Evolutionary conservation across 2,329 filamentous ascomycete species (phyloP).

Genomic region (Sporothrix brunneoviolacea): DNA sequence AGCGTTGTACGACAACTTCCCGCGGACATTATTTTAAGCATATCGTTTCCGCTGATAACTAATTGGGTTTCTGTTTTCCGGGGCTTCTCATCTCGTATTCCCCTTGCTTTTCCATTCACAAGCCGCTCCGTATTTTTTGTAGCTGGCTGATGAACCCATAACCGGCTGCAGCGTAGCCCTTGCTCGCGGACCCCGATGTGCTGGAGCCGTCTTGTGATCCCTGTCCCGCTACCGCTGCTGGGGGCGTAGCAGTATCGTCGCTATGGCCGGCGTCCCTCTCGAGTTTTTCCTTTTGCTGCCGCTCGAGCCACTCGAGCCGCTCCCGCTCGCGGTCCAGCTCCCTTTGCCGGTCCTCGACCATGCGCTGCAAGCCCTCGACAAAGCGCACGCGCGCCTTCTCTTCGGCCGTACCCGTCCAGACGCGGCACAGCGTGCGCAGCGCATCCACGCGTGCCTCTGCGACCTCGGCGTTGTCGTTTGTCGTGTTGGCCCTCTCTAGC

Average conservation of each 20-base stretch:
- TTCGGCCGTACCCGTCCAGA: conserved; percentile 95
- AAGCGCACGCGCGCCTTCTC: conserved; percentile 78
- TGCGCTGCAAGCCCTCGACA: conserved; percentile 71
- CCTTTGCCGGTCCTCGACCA: conserved; percentile 69
- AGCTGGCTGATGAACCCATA: conserved; percentile 58
- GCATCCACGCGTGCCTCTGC: conserved; percentile 70
- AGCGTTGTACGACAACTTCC: too few species aligned
- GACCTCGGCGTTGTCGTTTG: conserved; percentile 40
- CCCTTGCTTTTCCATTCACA: too few species aligned
- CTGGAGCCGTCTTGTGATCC: too few species aligned
- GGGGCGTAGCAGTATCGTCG: too few species aligned
- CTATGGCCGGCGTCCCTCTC: neutral
- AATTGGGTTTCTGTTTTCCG: too few species aligned
- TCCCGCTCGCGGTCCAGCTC: conserved; percentile 44
- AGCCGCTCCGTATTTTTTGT: conserved; percentile 51
- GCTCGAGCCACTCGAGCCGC: conserved; percentile 19
- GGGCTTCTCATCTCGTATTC: too few species aligned
- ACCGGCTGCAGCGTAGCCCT: conserved; percentile 37
- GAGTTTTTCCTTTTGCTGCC: neutral
- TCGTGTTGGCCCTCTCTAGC: conserved; percentile 30
- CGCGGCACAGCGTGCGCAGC: conserved; percentile 64
- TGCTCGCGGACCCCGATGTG: conserved; percentile 28
- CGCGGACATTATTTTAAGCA: too few species aligned
- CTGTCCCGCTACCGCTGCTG: too few species aligned
- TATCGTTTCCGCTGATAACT: too few species aligned